Conservation (phyloP, 2,329 filamentous ascomycete genomes). For the Fusarium sarcochroum region DNA sequence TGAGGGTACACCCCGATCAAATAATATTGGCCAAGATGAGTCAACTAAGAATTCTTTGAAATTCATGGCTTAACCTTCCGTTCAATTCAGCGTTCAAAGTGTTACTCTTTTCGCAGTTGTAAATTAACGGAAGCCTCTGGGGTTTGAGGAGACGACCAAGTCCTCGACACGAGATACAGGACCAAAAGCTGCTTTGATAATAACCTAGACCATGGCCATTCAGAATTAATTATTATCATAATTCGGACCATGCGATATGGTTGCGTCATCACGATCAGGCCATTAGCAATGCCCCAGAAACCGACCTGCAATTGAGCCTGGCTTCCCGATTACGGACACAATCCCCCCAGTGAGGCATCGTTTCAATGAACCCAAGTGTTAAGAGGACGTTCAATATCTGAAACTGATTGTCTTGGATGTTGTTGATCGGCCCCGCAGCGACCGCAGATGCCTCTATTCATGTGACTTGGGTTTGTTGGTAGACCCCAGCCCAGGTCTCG, state of each 20-base stretch:
- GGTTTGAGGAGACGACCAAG: not conserved
- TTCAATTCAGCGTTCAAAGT: rapidly evolving
- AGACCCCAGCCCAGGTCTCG: not conserved
- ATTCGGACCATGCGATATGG: not conserved
- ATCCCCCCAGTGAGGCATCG: too few species aligned
- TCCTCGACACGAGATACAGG: not conserved
- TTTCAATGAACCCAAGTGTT: not conserved
- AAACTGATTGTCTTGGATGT: constrained; percentile 14
- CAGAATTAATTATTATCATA: not conserved
- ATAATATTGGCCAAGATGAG: rapidly evolving
- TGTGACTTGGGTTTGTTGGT: constrained; percentile 29
- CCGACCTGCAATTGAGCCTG: too few species aligned
- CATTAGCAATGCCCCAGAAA: not conserved
- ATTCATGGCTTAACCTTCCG: not conserved
- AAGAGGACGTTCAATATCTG: not conserved
- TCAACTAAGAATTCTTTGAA: constrained; percentile 9
- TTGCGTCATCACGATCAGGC: too few species aligned
- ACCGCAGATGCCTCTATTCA: constrained; percentile 33
- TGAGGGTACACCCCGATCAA: not conserved
- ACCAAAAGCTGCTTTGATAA: too few species aligned
- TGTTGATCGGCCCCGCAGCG: constrained; percentile 19
- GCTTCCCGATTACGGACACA: too few species aligned
- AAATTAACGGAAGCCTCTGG: not conserved
- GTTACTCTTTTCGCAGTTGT: not conserved
- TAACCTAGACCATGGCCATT: too few species aligned